phyloP scores from a whole-genome alignment of 257 asterid species.

The Gynochthodes officinalis region DNA sequence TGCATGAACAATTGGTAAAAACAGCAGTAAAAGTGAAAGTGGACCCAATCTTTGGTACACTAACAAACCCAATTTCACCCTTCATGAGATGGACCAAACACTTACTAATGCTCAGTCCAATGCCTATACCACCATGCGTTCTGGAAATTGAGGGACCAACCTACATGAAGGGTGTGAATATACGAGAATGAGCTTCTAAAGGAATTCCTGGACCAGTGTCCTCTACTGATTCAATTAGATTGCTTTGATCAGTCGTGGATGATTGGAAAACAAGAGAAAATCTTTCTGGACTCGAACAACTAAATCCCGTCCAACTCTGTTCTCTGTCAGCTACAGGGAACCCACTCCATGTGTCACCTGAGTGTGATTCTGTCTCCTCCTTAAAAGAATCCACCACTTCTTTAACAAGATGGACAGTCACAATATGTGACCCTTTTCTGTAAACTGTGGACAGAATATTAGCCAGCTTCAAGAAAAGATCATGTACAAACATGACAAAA shows the following conservation, averaged over 20 bases:
- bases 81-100: slow-evolving; percentile 96
- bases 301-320: slow-evolving; percentile 68
- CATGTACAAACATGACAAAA: neutral
- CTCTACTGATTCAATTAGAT: slow-evolving; percentile 79
- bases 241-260: slow-evolving; percentile 46
- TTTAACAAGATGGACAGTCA: slow-evolving; percentile 74
- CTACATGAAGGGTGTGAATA: slow-evolving; percentile 91
- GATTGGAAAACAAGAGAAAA: slow-evolving; percentile 25
- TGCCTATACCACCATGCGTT: slow-evolving; percentile 94
- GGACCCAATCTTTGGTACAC: slow-evolving; percentile 73
- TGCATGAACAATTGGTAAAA: slow-evolving; percentile 39
- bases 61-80: slow-evolving; percentile 84
- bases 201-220: slow-evolving; percentile 97
- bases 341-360: slow-evolving; percentile 68
- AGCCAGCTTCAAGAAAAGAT: slow-evolving; percentile 2
- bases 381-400: slow-evolving; percentile 51
- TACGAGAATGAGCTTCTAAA: slow-evolving; percentile 63
- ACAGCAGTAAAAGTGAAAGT: slow-evolving; percentile 89
- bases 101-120: slow-evolving; percentile 93
- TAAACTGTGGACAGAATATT: slow-evolving; percentile 51
- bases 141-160: slow-evolving; percentile 92
- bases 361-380: slow-evolving; percentile 29
- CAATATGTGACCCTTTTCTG: slow-evolving; percentile 90
- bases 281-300: slow-evolving; percentile 49
- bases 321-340: slow-evolving; percentile 64